A percentile compares a stretch with the other conserved stretches of the same genome.
Conservation (phyloP, 2,329 filamentous ascomycete species). For the Fusarium siculi region DNA sequence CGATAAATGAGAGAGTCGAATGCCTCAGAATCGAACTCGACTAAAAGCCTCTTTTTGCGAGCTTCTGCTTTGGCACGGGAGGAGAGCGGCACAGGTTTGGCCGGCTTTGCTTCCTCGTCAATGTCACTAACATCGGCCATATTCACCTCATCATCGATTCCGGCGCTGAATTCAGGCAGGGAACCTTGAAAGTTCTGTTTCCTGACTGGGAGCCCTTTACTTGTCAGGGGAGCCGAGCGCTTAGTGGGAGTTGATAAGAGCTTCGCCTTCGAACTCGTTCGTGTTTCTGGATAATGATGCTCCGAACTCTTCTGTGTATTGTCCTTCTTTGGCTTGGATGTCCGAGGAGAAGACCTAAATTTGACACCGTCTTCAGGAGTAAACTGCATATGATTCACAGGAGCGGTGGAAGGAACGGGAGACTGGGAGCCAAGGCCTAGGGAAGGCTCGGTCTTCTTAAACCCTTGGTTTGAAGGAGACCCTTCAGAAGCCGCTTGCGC, state of each 20-base stretch:
- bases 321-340: not conserved
- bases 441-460: not conserved
- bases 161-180: not conserved
- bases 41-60: slow-evolving; percentile 11
- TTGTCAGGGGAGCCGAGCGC: not conserved
- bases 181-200: not conserved
- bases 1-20: slow-evolving; percentile 56
- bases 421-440: not conserved
- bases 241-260: slow-evolving; percentile 4
- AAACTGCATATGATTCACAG: not conserved
- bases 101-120: not conserved
- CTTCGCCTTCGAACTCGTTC: not conserved
- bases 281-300: not conserved
- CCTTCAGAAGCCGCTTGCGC: not conserved
- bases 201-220: not conserved
- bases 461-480: not conserved
- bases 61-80: slow-evolving; percentile 14
- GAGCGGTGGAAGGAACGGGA: not conserved
- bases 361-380: not conserved
- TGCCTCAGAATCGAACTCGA: slow-evolving; percentile 40
- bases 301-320: not conserved
- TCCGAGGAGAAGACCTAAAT: not conserved
- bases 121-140: slow-evolving; percentile 17
- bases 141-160: slow-evolving; percentile 18
- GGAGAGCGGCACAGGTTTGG: not conserved